phyloP scores from a whole-genome alignment of 2,329 filamentous ascomycete species.

The Colletotrichum filicis region DNA sequence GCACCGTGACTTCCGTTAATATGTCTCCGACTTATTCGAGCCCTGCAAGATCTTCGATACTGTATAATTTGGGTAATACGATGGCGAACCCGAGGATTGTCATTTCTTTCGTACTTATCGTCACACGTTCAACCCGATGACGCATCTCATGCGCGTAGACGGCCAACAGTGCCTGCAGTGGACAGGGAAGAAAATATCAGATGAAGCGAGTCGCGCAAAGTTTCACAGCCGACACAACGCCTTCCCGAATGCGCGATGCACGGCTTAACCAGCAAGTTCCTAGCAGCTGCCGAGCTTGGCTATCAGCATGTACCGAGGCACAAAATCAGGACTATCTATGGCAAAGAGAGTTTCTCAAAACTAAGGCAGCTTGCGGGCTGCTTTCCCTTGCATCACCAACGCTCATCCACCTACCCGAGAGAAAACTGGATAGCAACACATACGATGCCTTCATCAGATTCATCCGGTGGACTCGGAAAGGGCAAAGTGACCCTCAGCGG shows the following conservation, averaged over 20 bases:
- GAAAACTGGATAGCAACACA: not conserved
- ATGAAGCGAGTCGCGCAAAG: not conserved
- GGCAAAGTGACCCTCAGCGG: conserved; percentile 27
- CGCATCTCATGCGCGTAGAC: not conserved
- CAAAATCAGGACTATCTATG: not conserved
- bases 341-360: not conserved
- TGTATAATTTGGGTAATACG: not conserved
- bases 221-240: not conserved
- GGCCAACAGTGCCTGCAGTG: not conserved
- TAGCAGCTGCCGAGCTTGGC: not conserved
- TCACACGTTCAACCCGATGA: not conserved
- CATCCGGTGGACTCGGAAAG: conserved; percentile 10
- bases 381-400: not conserved
- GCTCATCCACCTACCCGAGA: too few relatives aligned
- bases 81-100: not conserved
- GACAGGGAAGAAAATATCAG: not conserved
- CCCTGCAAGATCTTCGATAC: not conserved
- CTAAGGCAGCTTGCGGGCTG: not conserved
- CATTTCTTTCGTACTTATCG: not conserved
- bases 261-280: not conserved
- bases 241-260: not conserved
- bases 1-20: too few relatives aligned
- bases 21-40: not conserved
- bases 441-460: conserved; percentile 6
- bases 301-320: not conserved